These are phyloP conservation scores for Urostyla sp. DNA, from an alignment of 73 alveolate species.

Conservation along the genomic window DNA sequence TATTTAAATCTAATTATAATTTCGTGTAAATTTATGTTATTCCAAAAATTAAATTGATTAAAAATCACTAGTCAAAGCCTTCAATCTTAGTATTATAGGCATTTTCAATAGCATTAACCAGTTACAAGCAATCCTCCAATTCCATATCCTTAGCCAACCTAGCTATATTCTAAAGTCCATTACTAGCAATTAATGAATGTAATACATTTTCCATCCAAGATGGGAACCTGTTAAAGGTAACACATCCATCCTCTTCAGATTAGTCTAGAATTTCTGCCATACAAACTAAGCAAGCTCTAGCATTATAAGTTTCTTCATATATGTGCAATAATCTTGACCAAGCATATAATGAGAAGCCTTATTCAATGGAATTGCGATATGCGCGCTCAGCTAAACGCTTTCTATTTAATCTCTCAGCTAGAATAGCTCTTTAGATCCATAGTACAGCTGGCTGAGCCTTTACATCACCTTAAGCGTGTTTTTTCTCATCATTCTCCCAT, in stretches of 20 bases:
- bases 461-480: slow-evolving; percentile 47
- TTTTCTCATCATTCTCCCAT: slow-evolving; percentile 73
- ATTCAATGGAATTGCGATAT: slow-evolving; percentile 67
- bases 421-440: slow-evolving; percentile 72
- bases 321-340: slow-evolving; percentile 71
- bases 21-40: too few relatives aligned
- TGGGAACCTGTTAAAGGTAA: slow-evolving; percentile 46
- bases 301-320: slow-evolving; percentile 66
- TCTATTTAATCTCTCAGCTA: slow-evolving; percentile 71
- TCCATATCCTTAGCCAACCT: slow-evolving; percentile 66
- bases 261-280: slow-evolving; percentile 73
- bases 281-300: slow-evolving; percentile 76
- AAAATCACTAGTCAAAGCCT: slow-evolving; percentile 45
- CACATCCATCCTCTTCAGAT: slow-evolving; percentile 74
- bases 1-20: too few relatives aligned
- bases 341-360: slow-evolving; percentile 71
- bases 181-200: slow-evolving; percentile 51
- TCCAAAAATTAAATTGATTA: too few relatives aligned
- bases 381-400: slow-evolving; percentile 74
- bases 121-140: slow-evolving; percentile 59
- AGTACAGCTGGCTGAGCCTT: slow-evolving; percentile 46
- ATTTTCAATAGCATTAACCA: slow-evolving; percentile 51
- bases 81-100: slow-evolving; percentile 57
- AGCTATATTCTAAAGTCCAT: slow-evolving; percentile 66
- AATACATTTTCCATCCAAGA: slow-evolving; percentile 67